Evolutionary conservation across 2,329 filamentous ascomycete genomes (phyloP), one percentile per base, ranked within the genome.

Genomic region (Colletotrichum siamense): DNA sequence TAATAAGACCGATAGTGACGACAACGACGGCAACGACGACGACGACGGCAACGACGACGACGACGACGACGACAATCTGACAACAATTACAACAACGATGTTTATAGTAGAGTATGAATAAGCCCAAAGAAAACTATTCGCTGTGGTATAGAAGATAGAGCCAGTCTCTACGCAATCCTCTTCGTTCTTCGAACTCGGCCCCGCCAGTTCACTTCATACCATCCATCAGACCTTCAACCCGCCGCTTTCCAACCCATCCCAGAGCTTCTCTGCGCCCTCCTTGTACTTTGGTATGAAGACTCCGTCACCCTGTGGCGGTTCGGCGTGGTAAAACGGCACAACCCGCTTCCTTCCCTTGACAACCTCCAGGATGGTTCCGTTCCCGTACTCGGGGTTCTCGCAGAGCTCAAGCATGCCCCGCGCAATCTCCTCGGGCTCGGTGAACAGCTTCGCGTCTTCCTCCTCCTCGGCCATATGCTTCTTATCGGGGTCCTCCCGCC

Each of bases 361-460:
- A 28, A 85, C 79, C 70, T 85, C 82, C 24, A 84, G 69, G 24
- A 85, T 83, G 2, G 83, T 84, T 8, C 82, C 82, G 59, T 84
- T 71, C 55, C 82, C 80, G 30, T 82, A 76, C 44, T 80, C 78
- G 7, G 70, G 59, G n/a, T 72, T 67, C 55, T 75, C 71, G 30
- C 26, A 82, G 52, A 68, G 81, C 44, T 79, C 78, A 71, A 82
- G 79, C 81, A 84, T 85, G 70, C 79, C 82, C 26, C 80, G 79
- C 7, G 81, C 84, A 24, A 83, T 80, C 75, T 83, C 82, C 59
- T 81, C 80, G 24, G 83, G 80, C 24, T 81, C 79, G 30, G 84
- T 78, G 59, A 84, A 80, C 32, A 76, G 63, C 13, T 72, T 49
- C 8, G 79, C 78, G n/a, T 79, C 77, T 22, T 79, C 77, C 28